Evolutionary conservation across 352 stramenopile genomes (phyloP).

Genomic region (Phytophthora sojae): DNA sequence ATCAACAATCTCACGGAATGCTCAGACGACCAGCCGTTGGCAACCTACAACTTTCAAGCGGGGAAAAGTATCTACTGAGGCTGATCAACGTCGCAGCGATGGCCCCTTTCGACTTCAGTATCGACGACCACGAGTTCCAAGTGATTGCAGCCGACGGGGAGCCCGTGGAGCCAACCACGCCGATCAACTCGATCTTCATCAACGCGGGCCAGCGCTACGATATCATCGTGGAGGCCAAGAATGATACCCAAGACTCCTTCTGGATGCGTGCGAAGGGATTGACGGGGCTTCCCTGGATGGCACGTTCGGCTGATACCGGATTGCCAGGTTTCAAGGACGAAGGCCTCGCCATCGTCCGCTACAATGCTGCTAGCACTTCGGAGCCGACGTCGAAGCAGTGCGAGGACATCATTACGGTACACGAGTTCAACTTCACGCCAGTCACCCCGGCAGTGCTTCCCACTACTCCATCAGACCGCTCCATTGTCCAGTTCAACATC

Average conservation of each 20-base stretch:
- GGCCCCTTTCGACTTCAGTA: constrained; percentile 42
- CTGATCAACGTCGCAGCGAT: constrained; percentile 42
- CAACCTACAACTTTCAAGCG: constrained; percentile 26
- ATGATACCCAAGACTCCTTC: constrained; percentile 24
- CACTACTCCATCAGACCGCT: constrained; percentile 22
- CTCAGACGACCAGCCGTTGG: constrained; percentile 19
- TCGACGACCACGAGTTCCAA: constrained; percentile 45
- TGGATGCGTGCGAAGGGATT: constrained; percentile 43
- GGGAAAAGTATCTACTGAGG: constrained; percentile 36
- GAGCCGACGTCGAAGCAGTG: constrained; percentile 28
- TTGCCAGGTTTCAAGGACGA: constrained; percentile 35
- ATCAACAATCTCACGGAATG: constrained; percentile 22
- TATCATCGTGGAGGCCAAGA: constrained; percentile 37
- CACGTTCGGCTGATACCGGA: constrained; percentile 6
- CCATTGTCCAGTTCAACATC: constrained; percentile 37
- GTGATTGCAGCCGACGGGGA: constrained; percentile 42
- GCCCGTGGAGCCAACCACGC: constrained; percentile 22
- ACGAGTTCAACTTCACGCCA: constrained; percentile 36
- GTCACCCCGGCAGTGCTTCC: constrained; percentile 8
- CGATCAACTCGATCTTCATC: constrained; percentile 38
- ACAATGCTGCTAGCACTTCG: constrained; percentile 6
- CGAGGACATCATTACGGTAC: constrained; percentile 20
- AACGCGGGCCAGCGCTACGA: constrained; percentile 46
- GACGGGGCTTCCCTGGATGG: constrained; percentile 28
- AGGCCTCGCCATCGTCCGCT: constrained; percentile 33